Evolutionary conservation across 78 protist species (phyloP).

Genomic region (Dictyostelium brefeldianum): DNA sequence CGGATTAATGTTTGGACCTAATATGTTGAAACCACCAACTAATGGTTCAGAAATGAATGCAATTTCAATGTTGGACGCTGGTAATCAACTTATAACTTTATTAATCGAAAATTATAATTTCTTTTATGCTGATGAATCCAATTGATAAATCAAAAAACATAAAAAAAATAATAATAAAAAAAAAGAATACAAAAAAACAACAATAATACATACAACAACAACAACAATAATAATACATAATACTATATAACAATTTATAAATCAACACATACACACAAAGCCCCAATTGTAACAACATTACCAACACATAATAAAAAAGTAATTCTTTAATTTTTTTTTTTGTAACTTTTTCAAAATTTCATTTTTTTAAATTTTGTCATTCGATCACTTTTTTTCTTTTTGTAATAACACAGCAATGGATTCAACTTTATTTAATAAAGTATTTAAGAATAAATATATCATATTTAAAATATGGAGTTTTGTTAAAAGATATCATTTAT

Average conservation of each 20-base stretch:
- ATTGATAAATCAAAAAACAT: background rate
- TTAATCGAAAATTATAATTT: conserved; percentile 45
- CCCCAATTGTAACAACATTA: too few species aligned
- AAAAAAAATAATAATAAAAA: conserved; percentile 1
- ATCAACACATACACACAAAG: too few species aligned
- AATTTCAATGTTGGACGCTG: conserved; percentile 55
- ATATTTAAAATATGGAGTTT: background rate
- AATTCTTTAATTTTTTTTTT: too few species aligned
- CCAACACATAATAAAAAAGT: too few species aligned
- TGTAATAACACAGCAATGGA: too few species aligned
- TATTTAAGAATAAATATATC: background rate
- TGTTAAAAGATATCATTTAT: background rate
- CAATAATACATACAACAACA: background rate
- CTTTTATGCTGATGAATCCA: conserved; percentile 8
- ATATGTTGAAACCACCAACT: conserved; percentile 47
- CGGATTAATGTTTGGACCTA: conserved; percentile 77
- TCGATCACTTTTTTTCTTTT: too few species aligned
- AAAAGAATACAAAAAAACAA: background rate
- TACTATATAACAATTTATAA: background rate
- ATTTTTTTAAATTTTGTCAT: too few species aligned
- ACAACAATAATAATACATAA: background rate
- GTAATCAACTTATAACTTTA: conserved; percentile 61
- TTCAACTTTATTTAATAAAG: background rate
- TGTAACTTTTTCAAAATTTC: too few species aligned
- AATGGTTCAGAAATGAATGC: conserved; percentile 30